Evolutionary conservation across 108 stramenopile species (phyloP), one percentile per base, ranked within the genome.

Genomic region (Pinguiococcus pyrenoidosus): DNA sequence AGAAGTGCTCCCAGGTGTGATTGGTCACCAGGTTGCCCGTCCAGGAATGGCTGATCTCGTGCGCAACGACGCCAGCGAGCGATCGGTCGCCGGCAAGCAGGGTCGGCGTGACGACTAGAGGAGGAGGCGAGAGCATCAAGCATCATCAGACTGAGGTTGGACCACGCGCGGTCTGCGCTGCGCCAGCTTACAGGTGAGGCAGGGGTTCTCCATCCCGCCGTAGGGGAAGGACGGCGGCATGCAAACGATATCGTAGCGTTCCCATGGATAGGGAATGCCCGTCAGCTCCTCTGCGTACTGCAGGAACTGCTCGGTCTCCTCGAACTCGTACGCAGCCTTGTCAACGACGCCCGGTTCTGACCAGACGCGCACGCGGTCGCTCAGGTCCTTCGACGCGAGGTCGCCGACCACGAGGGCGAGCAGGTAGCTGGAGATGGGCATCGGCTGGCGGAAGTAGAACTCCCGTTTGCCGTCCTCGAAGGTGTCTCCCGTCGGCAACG

Each of bases 21-120:
- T 90, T 92, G 29, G 90, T 99, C 40, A 95, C 85, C 4, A 95
- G 53, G 65, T 99, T 99, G 5, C 96, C 96, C 0, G 85, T 87
- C 92, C 92, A 95, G 28, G 62, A 65, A 58, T 84, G 87, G 14
- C 75, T 72, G 63, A 78, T 73, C 47, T 72, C 61, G 53, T 74
- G 75, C 0, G 96, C 96, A 9, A 99, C 84, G 8, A 95, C 91
- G 51, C 87, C 88, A 1, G 89, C 93, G n/a, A 99, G 63, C 23
- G 78, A 79, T 4, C 75, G 57, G 68, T 92, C 90, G 0, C 91
- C 89, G 14, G 59, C 91, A 32, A 97, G 64, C 10, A 95, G 64
- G 7, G 80, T 81, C 0, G 95, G 95, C 2, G 96, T 99, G 30
- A 89, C 89, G 72, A 95, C n/a, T n/a, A n/a, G n/a, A n/a, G n/a